Evolutionary conservation across 257 asterid genomes (phyloP), one percentile per base, ranked within the genome.

Genomic region (Lavandula angustifolia): DNA sequence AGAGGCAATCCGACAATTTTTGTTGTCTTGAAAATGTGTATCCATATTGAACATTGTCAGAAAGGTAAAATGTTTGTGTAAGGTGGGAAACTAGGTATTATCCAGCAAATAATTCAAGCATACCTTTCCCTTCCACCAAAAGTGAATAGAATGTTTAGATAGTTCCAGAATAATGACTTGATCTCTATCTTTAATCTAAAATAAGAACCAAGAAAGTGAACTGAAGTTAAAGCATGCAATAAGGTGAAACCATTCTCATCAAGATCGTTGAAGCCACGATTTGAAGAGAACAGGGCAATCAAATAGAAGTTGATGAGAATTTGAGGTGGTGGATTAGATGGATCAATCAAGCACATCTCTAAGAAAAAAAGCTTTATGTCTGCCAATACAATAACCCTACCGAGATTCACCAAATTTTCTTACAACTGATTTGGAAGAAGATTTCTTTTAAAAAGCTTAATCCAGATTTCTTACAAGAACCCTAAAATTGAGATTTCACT

Each of bases 61-160:
- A 51, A 47, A 46, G 35, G 49, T 10, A 55, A 22, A 22, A 22
- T 22, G 27, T 13, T 60, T 41, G 42, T 17, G n/a, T 33, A 27
- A 31, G 51, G 42, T 16, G 60, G 11, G 37, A 34, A 60, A 14
- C 34, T 22, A 17, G 17, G 6, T n/a, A 29, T 40, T 38, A n/a
- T 43, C 27, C 57, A 29, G 38, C 13, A 55, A 55, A 75, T 6
- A 34, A 62, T 16, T 10, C 50, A 64, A 52, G 32, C 61, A 13
- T 81, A 92, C 98, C 98, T 87, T 87, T 13, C 73, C 88, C 66
- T 85, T 84, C 97, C 98, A 89, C 3, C 88, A 82, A 76, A 92
- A 81, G 60, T 84, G 82, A 33, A 87, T 78, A 58, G 50, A 51
- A 37, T 34, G 91, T 69, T 78, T 85, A 72, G 78, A 81, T 69